phyloP scores from a whole-genome alignment of 768 basidiomycete species.

The Termitomyces sp. region DNA sequence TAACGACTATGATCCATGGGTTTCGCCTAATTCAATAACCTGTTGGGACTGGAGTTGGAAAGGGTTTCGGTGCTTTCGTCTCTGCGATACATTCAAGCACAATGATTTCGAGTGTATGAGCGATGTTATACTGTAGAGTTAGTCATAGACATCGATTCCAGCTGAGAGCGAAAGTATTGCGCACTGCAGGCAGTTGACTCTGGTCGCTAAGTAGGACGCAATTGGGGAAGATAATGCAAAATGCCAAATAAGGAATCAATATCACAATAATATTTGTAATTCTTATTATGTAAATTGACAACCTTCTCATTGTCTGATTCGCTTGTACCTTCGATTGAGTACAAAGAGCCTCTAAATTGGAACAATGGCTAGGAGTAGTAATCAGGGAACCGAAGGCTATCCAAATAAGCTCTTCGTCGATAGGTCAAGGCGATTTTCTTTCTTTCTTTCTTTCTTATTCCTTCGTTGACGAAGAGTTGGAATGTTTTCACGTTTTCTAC shows the following conservation, averaged over 20 bases:
- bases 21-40: not conserved
- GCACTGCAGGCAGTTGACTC: not conserved
- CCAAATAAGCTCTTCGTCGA: not conserved
- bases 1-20: not conserved
- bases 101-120: not conserved
- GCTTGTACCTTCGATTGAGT: not conserved
- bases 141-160: not conserved
- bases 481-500: conserved; percentile 32
- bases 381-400: conserved; percentile 7
- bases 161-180: not conserved
- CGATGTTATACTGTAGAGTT: no score
- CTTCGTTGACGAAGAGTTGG: conserved; percentile 22
- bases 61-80: not conserved
- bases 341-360: conserved; percentile 8
- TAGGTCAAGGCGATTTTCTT: conserved; percentile 1
- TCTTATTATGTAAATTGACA: not conserved
- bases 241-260: not conserved
- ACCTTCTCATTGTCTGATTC: not conserved
- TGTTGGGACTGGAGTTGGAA: not conserved
- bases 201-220: no score
- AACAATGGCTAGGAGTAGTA: conserved; percentile 13
- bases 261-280: not conserved
- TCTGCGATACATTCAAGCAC: not conserved
- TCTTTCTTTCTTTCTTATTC: not conserved
- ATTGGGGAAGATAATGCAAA: not conserved